phyloP scores from a whole-genome alignment of 2,329 filamentous ascomycete genomes.

The Penicillium aurantiogriseum region DNA sequence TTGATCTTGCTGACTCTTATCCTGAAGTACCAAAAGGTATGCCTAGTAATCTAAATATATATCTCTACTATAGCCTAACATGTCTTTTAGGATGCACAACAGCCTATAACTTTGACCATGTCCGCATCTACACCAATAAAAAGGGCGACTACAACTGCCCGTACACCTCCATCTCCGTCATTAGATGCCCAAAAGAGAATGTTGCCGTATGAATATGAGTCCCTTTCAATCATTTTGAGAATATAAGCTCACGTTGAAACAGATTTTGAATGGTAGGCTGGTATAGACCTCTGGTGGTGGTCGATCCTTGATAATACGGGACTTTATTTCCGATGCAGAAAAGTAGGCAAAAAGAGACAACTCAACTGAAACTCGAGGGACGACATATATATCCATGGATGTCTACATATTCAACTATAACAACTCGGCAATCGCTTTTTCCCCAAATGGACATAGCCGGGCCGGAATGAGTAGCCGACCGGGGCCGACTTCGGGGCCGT shows the following conservation, averaged over 20 bases:
- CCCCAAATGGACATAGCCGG: neutral
- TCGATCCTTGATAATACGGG: neutral
- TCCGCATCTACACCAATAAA: constrained; percentile 12
- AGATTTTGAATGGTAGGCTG: neutral
- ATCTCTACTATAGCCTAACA: neutral
- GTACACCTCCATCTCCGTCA: constrained; percentile 1
- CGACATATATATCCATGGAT: neutral
- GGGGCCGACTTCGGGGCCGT: constrained; percentile 4
- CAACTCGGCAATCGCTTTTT: constrained; percentile 1
- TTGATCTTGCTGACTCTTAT: neutral
- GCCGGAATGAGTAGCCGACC: neutral
- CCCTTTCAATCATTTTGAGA: neutral
- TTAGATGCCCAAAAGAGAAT: constrained; percentile 8
- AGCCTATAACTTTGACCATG: constrained; percentile 4
- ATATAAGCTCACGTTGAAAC: neutral
- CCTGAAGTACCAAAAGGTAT: neutral
- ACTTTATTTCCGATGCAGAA: neutral
- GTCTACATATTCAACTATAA: neutral
- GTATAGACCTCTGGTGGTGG: neutral
- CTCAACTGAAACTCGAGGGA: neutral
- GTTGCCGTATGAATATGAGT: constrained; percentile 6
- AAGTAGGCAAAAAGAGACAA: neutral
- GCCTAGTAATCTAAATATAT: neutral
- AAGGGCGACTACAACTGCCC: neutral
- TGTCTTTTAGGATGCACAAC: constrained; percentile 1